Percentiles rank a stretch among this genome's conserved stretches.
These are phyloP conservation scores for Ascochyta rabiei DNA, from an alignment of 2,329 filamentous ascomycete species.

Conservation along the genomic window DNA sequence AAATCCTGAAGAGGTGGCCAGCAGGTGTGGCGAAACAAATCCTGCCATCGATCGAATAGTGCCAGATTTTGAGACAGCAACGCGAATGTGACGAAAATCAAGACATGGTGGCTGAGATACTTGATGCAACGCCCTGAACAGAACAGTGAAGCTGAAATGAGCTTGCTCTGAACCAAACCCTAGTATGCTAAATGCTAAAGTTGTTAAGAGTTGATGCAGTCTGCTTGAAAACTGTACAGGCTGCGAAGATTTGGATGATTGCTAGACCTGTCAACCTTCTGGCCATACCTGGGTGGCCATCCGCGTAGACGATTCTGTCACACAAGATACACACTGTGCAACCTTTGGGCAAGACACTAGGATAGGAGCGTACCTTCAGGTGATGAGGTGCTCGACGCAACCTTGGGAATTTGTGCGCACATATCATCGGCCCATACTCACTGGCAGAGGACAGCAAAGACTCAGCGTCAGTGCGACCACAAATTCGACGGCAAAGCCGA, in stretches of 20 bases:
- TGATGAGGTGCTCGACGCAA: neutral
- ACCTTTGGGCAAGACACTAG: neutral
- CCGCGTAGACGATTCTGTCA: neutral
- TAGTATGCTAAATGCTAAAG: neutral
- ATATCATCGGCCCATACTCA: neutral
- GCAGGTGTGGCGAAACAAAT: neutral
- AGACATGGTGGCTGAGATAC: conserved; percentile 1
- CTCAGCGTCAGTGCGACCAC: too few relatives aligned
- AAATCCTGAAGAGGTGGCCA: neutral
- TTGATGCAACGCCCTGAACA: neutral
- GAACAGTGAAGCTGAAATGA: neutral
- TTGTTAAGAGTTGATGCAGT: neutral
- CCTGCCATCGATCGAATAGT: neutral
- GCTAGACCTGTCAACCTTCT: neutral
- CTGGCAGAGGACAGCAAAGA: neutral
- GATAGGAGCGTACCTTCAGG: neutral
- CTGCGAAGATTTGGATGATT: neutral
- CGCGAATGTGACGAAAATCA: neutral
- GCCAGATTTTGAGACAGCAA: neutral
- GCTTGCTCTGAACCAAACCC: neutral
- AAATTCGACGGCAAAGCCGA: neutral
- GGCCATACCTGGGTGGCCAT: neutral
- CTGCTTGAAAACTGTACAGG: neutral
- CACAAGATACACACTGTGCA: neutral
- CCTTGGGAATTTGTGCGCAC: neutral